These are phyloP conservation scores for Ceriops decandra DNA, from an alignment of 345 rosid species.

Conservation along the genomic window DNA sequence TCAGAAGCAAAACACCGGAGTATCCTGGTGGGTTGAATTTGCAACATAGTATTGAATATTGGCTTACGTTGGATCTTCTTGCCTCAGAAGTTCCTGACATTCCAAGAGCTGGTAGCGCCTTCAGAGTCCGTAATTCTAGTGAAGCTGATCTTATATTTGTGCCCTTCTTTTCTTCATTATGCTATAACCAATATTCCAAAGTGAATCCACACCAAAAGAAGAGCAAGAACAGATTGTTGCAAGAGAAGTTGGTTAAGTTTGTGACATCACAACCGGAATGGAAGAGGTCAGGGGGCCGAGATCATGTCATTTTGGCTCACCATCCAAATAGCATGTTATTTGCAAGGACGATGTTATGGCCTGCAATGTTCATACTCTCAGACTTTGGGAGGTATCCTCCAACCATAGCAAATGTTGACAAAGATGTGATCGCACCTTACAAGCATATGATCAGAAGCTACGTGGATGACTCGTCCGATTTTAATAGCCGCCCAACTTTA, in stretches of 20 bases:
- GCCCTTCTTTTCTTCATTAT: conserved; percentile 84
- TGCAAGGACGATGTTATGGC: conserved; percentile 75
- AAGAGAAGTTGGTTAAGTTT: conserved; percentile 61
- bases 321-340: conserved; percentile 88
- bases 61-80: conserved; percentile 91
- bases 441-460: conserved; percentile 65
- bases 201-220: conserved; percentile 50
- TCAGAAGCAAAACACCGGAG: conserved; percentile 45
- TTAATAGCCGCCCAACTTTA: conserved; percentile 65
- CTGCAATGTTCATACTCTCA: conserved; percentile 72
- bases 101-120: conserved; percentile 45
- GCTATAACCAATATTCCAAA: conserved; percentile 72
- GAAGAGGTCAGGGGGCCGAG: conserved; percentile 70
- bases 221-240: conserved; percentile 54
- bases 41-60: conserved; percentile 94
- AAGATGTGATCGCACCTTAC: conserved; percentile 93
- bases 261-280: conserved; percentile 65
- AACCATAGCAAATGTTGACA: conserved; percentile 67
- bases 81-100: conserved; percentile 54
- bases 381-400: conserved; percentile 95
- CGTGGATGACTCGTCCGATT: conserved; percentile 57
- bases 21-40: conserved; percentile 91
- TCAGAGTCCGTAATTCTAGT: conserved; percentile 70
- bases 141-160: conserved; percentile 82
- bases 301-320: conserved; percentile 82